Percentiles rank a stretch among this genome's conserved stretches.
Conservation (phyloP, 2,329 filamentous ascomycete species). For the Decorospora gaudefroyi region DNA sequence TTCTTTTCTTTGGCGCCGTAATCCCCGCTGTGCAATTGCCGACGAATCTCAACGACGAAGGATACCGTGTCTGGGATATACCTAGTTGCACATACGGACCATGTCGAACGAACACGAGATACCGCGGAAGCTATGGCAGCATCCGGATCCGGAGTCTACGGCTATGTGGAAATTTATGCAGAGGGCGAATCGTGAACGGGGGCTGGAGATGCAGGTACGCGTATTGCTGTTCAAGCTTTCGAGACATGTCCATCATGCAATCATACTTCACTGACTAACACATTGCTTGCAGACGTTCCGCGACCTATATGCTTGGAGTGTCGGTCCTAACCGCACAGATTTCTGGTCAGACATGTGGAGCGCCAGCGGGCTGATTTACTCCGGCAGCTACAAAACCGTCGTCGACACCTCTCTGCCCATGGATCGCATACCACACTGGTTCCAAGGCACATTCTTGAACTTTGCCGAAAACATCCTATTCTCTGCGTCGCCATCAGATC, state of each 20-base stretch:
- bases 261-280: background rate
- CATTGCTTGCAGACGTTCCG: slow-evolving; percentile 62
- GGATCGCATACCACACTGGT: slow-evolving; percentile 75
- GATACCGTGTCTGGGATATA: background rate
- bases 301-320: slow-evolving; percentile 72
- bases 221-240: too few relatives aligned
- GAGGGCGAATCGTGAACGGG: slow-evolving; percentile 62
- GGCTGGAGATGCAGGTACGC: slow-evolving; percentile 61
- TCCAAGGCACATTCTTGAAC: slow-evolving; percentile 72
- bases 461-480: slow-evolving; percentile 82
- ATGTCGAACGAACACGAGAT: slow-evolving; percentile 17
- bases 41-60: background rate
- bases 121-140: slow-evolving; percentile 56
- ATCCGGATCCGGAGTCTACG: slow-evolving; percentile 51
- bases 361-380: slow-evolving; percentile 35
- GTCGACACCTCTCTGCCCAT: slow-evolving; percentile 74
- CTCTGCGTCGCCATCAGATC: slow-evolving; percentile 51
- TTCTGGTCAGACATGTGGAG: slow-evolving; percentile 46
- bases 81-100: background rate
- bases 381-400: slow-evolving; percentile 45
- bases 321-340: slow-evolving; percentile 58
- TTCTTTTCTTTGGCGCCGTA: too few relatives aligned
- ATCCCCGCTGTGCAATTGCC: background rate
- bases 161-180: slow-evolving; percentile 57
- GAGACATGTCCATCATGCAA: too few relatives aligned